Conservation (phyloP, 2,329 filamentous ascomycete genomes). For the Arthrobotrys megalospora region DNA sequence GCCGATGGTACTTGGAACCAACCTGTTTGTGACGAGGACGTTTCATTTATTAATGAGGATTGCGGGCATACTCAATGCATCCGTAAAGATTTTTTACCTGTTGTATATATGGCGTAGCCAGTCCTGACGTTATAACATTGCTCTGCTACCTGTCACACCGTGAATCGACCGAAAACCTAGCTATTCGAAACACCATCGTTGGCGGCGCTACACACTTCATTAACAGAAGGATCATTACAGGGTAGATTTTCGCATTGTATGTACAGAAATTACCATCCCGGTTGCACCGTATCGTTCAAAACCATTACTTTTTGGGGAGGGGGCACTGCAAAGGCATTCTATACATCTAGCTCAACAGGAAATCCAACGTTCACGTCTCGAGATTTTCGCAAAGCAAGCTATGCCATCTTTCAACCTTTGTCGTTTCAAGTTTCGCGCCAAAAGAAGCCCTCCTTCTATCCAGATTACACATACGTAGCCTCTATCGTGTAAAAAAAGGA, state of each 20-base stretch:
- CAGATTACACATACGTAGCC: background rate
- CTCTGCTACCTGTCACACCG: background rate
- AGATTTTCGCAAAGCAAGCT: background rate
- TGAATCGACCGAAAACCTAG: background rate
- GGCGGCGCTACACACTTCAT: background rate
- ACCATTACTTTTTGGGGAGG: background rate
- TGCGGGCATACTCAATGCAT: background rate
- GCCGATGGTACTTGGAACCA: background rate
- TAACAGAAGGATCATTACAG: background rate
- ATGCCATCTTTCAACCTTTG: background rate
- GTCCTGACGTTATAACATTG: slow-evolving; percentile 3
- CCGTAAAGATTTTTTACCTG: background rate
- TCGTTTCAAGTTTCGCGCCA: slow-evolving; percentile 5
- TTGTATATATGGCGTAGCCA: slow-evolving; percentile 24
- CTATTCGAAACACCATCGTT: background rate
- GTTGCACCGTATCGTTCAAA: background rate
- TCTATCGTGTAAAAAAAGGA: background rate
- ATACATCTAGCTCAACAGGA: slow-evolving; percentile 3
- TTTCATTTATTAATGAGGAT: slow-evolving; percentile 7
- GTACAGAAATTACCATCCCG: too few relatives aligned
- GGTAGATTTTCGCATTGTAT: background rate
- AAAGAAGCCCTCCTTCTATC: background rate
- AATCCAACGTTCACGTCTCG: background rate
- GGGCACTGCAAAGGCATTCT: background rate
- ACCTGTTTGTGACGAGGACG: slow-evolving; percentile 1